Conservation (phyloP, 2,329 filamentous ascomycete genomes). For the Daldinia sp. region DNA sequence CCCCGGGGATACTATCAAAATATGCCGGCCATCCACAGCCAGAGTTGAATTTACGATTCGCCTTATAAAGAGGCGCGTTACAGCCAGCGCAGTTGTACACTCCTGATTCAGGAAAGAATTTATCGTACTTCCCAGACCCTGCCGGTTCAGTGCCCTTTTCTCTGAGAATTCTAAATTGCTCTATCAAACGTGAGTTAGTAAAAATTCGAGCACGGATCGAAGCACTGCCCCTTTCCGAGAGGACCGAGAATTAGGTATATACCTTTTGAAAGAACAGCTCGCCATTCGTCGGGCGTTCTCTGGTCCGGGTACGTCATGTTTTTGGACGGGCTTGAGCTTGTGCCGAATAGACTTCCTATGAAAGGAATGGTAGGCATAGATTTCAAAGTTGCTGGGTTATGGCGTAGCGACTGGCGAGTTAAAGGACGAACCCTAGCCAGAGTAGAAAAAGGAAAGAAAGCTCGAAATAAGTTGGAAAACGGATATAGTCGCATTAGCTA, state of each 20-base stretch:
- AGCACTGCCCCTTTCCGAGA: neutral
- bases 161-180: conserved; percentile 94
- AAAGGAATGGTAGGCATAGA: conserved; percentile 85
- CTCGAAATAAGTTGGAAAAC: conserved; percentile 56
- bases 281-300: conserved; percentile 86
- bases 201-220: conserved; percentile 20
- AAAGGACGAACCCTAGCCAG: conserved; percentile 51
- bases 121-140: conserved; percentile 83
- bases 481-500: conserved; percentile 60
- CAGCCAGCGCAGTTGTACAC: conserved; percentile 91
- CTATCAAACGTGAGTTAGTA: conserved; percentile 55
- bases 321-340: conserved; percentile 62
- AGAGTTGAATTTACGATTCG: conserved; percentile 93
- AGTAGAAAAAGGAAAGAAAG: conserved; percentile 57
- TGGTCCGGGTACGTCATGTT: conserved; percentile 82
- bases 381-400: conserved; percentile 43
- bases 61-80: conserved; percentile 87
- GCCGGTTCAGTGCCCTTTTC: conserved; percentile 90
- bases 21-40: conserved; percentile 98
- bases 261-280: conserved; percentile 75
- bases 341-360: conserved; percentile 76
- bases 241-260: conserved; percentile 15
- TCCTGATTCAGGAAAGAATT: conserved; percentile 78
- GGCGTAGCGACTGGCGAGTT: conserved; percentile 37
- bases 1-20: conserved; percentile 92